Percentiles rank a stretch among this genome's conserved stretches.
These are phyloP conservation scores for Hordeum pubiflorum DNA, from an alignment of 202 grass and related monocot species.

Conservation along the genomic window DNA sequence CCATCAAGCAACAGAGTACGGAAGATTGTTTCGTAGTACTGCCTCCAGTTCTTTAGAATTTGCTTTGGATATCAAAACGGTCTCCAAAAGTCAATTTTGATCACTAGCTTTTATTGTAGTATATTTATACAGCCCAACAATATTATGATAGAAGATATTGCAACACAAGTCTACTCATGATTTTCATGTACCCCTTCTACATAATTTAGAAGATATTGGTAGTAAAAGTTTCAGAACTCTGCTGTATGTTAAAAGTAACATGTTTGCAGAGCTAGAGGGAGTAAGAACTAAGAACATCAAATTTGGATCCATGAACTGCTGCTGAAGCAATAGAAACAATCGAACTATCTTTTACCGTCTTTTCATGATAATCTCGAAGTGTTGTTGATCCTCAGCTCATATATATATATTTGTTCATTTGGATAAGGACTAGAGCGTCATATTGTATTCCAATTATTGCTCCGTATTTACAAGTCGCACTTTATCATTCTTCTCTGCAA, in stretches of 20 bases:
- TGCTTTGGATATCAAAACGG: neutral
- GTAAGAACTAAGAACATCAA: neutral
- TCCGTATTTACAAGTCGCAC: too few relatives aligned
- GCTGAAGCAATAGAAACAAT: neutral
- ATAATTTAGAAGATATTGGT: neutral
- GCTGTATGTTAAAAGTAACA: neutral
- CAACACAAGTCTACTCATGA: neutral
- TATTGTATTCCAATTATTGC: too few relatives aligned
- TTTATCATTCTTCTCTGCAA: neutral
- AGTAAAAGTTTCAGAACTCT: neutral
- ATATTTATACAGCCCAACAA: neutral
- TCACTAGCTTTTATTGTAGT: neutral
- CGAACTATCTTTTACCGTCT: neutral
- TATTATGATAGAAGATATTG: neutral
- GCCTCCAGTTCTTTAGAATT: neutral
- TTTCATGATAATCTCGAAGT: neutral
- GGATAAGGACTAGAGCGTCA: neutral
- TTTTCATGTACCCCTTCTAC: neutral
- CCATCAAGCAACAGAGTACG: neutral
- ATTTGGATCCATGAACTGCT: neutral
- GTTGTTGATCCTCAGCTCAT: neutral
- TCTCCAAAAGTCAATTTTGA: neutral
- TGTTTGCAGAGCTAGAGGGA: neutral
- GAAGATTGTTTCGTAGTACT: neutral
- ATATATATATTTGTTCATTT: neutral